phyloP scores from a whole-genome alignment of 2,329 filamentous ascomycete species.

The Phyllosticta citrichinensis region DNA sequence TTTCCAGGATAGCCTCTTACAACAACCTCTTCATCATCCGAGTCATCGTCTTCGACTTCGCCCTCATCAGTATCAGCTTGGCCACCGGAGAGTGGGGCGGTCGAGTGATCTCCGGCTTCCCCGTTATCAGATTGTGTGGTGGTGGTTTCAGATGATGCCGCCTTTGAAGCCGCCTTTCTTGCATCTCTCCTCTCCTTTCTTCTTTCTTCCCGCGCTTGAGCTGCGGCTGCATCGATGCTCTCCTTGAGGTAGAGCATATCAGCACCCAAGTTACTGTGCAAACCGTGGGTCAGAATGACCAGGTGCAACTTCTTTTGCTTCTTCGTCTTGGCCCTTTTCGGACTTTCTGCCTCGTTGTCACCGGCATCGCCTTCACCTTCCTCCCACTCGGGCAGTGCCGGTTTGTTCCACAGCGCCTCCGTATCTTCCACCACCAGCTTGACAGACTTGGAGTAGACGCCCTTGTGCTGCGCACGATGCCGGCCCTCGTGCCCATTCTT shows the following conservation, averaged over 20 bases:
- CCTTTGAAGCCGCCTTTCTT: constrained; percentile 12
- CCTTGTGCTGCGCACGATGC: constrained; percentile 55
- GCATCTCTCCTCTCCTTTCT: constrained; percentile 42
- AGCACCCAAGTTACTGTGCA: constrained; percentile 90
- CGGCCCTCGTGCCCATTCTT: constrained; percentile 43
- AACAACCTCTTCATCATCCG: constrained; percentile 75
- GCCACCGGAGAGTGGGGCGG: constrained; percentile 39
- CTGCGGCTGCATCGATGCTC: constrained; percentile 79
- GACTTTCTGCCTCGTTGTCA: constrained; percentile 9
- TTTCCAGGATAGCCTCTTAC: constrained; percentile 87
- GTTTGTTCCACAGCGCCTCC: constrained; percentile 84
- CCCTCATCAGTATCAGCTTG: constrained; percentile 36
- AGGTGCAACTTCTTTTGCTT: constrained; percentile 76
- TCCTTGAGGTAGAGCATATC: constrained; percentile 98
- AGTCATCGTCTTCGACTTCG: constrained; percentile 40
- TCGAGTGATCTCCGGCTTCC: constrained; percentile 19
- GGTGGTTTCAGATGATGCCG: constrained; percentile 1
- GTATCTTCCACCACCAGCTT: constrained; percentile 78
- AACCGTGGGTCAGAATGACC: constrained; percentile 83
- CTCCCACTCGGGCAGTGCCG: constrained; percentile 58
- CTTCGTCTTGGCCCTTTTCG: constrained; percentile 18
- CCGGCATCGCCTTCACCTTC: constrained; percentile 18
- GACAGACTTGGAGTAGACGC: constrained; percentile 76
- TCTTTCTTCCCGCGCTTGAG: constrained; percentile 61
- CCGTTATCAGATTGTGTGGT: background rate